Evolutionary conservation across 2,329 filamentous ascomycete species (phyloP).

Genomic region (Aspergillus brasiliensis): DNA sequence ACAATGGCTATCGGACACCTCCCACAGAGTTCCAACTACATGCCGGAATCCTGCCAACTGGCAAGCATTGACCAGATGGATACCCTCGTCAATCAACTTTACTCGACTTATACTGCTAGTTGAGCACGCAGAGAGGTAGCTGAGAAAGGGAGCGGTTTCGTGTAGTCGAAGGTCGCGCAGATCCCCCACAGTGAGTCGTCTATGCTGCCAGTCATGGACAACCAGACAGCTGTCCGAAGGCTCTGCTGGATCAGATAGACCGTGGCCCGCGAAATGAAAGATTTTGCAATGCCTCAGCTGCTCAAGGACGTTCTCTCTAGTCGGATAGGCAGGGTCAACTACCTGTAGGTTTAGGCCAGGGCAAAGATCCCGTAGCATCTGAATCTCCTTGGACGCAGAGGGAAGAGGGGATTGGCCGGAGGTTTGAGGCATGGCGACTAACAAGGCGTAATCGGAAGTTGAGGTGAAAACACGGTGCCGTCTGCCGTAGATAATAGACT

Average conservation of each 20-base stretch:
- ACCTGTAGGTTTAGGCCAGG: no score
- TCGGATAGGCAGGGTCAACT: no score
- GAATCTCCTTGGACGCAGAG: no score
- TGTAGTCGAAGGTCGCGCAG: conserved; percentile 20
- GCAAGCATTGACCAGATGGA: conserved; percentile 43
- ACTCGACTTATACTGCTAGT: conserved; percentile 30
- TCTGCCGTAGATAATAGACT: no score
- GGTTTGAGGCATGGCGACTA: no score
- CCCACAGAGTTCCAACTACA: conserved; percentile 48
- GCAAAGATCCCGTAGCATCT: no score
- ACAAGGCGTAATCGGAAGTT: no score
- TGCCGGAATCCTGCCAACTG: conserved; percentile 46
- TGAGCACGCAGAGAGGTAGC: conserved; percentile 44
- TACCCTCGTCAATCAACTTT: conserved; percentile 37
- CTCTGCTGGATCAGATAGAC: conserved; percentile 26
- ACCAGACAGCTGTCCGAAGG: conserved; percentile 31
- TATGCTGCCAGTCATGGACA: conserved; percentile 26
- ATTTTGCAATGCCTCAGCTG: conserved; percentile 28
- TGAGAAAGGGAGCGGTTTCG: conserved; percentile 32
- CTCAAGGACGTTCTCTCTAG: no score
- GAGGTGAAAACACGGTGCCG: no score
- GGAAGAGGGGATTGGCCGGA: no score
- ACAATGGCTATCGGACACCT: conserved; percentile 33
- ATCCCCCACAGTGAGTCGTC: conserved; percentile 22
- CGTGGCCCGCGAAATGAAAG: conserved; percentile 49